Evolutionary conservation across 176 grass and related monocot genomes (phyloP), one percentile per base, ranked within the genome.

Genomic region (Poa annua): DNA sequence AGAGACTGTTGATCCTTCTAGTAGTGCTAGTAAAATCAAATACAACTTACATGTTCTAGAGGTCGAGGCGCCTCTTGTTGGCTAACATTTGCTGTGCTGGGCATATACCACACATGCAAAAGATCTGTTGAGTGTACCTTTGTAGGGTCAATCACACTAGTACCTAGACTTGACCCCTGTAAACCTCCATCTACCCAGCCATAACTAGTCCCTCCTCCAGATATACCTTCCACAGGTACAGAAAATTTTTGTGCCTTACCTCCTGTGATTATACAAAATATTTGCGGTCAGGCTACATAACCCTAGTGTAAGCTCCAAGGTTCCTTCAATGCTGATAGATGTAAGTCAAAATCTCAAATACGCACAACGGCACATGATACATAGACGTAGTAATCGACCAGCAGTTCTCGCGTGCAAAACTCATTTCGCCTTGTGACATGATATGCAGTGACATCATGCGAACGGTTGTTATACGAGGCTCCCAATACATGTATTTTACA

Each of bases 151-250:
- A 95, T 87, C 8, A 76, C 71, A 74, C 83, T 71, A 51, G 77
- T 48, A 71, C 86, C 69, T 64, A 93, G 35, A 70, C 80, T 89
- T 17, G 78, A 89, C 38, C 83, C 85, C 11, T 78, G 72, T 53
- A 77, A 74, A 17, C 88, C 89, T 75, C 88, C 88, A 72, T 95
- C 85, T 53, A 83, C 88, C 96, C 96, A 98, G 77, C 96, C 96
- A 89, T 98, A 98, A 55, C 92, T 92, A 78, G 96, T 98, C 29
- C 96, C 96, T 65, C 96, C 96, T 83, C 96, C 96, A 92, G 96
- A 89, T 83, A 98, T 74, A 81, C 96, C 96, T 91, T 98, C 96
- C 68, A 98, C 87, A 79, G 92, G 92, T 62, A 90, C 87, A 15
- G 85, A 78, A 78, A 78, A 57, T 50, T 85, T 86, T 83, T 82